These are phyloP conservation scores for Athelia psychrophila DNA, from an alignment of 1,284 basidiomycete genomes.

Conservation along the genomic window DNA sequence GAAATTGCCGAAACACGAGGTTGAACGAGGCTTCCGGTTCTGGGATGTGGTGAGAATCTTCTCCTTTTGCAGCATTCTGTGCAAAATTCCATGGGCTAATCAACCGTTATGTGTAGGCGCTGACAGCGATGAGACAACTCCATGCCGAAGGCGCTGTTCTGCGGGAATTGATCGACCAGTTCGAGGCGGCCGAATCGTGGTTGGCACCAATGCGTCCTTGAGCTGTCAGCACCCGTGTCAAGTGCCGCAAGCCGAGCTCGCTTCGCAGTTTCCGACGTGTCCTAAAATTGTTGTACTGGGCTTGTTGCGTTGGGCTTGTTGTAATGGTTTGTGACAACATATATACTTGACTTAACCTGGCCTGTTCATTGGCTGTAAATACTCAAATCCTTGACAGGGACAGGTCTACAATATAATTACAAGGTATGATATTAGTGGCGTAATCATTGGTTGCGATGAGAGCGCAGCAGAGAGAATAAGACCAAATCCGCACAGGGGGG, in stretches of 20 bases:
- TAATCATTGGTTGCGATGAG: no score
- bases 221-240: slow-evolving; percentile 11
- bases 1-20: slow-evolving; percentile 82
- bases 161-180: slow-evolving; percentile 86
- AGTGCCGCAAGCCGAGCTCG: neutral
- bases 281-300: neutral
- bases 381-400: no score
- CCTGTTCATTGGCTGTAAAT: no score
- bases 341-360: no score
- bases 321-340: neutral
- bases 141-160: slow-evolving; percentile 80
- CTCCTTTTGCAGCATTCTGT: slow-evolving; percentile 9
- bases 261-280: neutral
- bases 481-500: no score
- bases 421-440: slow-evolving; percentile 9
- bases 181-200: slow-evolving; percentile 94
- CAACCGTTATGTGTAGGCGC: slow-evolving; percentile 49
- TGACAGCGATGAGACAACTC: slow-evolving; percentile 86
- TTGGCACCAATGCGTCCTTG: slow-evolving; percentile 87
- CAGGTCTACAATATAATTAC: no score
- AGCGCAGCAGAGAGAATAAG: no score
- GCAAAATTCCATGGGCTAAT: slow-evolving; percentile 9
- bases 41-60: slow-evolving; percentile 90
- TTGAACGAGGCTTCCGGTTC: slow-evolving; percentile 95
- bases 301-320: neutral